phyloP scores from a whole-genome alignment of 768 basidiomycete species.

The Naganishia vaughanmartiniae region DNA sequence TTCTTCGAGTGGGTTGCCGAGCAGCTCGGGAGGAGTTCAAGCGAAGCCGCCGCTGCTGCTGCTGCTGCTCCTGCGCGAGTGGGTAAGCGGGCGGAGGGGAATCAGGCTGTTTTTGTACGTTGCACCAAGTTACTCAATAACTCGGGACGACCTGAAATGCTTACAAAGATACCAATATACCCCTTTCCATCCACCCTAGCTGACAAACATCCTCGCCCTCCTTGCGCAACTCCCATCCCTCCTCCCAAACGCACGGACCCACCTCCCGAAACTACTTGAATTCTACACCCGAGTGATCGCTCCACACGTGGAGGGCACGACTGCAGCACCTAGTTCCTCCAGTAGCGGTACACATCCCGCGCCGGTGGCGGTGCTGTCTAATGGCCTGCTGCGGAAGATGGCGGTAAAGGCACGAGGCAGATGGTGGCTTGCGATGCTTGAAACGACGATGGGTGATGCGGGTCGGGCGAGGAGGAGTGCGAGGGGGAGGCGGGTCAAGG shows the following conservation, averaged over 20 bases:
- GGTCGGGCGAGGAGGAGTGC: conserved; percentile 10
- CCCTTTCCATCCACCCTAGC: conserved; percentile 7
- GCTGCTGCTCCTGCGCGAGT: too few relatives aligned
- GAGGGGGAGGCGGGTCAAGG: background rate
- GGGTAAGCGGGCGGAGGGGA: background rate
- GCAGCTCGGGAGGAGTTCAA: background rate
- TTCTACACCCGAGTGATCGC: conserved; percentile 13
- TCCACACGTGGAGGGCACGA: conserved; percentile 7
- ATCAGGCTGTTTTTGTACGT: conserved; percentile 15
- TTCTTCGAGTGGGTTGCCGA: conserved; percentile 37
- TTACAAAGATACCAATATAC: too few relatives aligned
- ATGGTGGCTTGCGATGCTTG: conserved; percentile 47
- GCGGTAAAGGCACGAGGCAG: conserved; percentile 47
- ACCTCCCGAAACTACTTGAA: conserved; percentile 5
- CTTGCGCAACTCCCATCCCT: conserved; percentile 26
- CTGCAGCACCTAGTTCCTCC: background rate
- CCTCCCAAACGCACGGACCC: background rate
- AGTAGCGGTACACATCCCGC: too few relatives aligned
- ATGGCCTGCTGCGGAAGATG: conserved; percentile 41
- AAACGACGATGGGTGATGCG: conserved; percentile 16
- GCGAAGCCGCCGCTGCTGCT: background rate
- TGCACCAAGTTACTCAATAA: too few relatives aligned
- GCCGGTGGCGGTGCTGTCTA: background rate
- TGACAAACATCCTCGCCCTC: conserved; percentile 28
- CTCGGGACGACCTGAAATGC: too few relatives aligned